phyloP scores from a whole-genome alignment of 805 yeast genomes.

The Candida maltosa region DNA sequence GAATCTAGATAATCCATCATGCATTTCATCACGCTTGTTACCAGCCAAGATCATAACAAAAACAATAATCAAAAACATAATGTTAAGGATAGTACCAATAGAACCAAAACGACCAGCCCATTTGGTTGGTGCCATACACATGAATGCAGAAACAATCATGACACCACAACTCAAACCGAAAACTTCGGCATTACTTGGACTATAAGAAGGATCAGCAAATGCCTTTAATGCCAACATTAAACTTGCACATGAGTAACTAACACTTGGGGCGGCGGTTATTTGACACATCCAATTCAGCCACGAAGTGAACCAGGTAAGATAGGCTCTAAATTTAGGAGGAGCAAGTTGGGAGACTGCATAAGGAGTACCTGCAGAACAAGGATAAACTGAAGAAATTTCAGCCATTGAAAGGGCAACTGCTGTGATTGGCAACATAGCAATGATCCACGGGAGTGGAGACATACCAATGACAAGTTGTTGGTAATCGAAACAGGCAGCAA shows the following conservation, averaged over 20 bases:
- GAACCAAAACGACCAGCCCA: slow-evolving; percentile 52
- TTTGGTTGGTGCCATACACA: slow-evolving; percentile 53
- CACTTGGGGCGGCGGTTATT: slow-evolving; percentile 60
- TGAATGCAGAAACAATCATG: slow-evolving; percentile 42
- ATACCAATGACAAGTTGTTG: slow-evolving; percentile 61
- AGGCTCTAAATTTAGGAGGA: slow-evolving; percentile 50
- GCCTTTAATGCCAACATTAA: slow-evolving; percentile 52
- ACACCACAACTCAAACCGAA: slow-evolving; percentile 53
- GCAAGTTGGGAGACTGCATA: slow-evolving; percentile 65
- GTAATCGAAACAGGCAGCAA: slow-evolving; percentile 60
- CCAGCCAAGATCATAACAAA: slow-evolving; percentile 54
- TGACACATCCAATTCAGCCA: slow-evolving; percentile 67
- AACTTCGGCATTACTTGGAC: slow-evolving; percentile 45
- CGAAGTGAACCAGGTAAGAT: slow-evolving; percentile 60
- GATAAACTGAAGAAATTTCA: slow-evolving; percentile 62
- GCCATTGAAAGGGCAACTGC: slow-evolving; percentile 63
- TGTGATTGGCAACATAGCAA: slow-evolving; percentile 53
- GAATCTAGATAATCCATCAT: slow-evolving; percentile 36
- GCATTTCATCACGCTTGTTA: slow-evolving; percentile 37
- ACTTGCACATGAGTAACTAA: slow-evolving; percentile 53
- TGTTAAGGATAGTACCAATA: slow-evolving; percentile 47
- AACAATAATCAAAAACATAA: slow-evolving; percentile 48
- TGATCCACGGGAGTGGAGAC: slow-evolving; percentile 59
- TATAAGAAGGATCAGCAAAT: slow-evolving; percentile 35
- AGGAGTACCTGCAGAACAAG: slow-evolving; percentile 67